Evolutionary conservation across 257 asterid genomes (phyloP), one percentile per base, ranked within the genome.

Genomic region (Solanum arcanum): DNA sequence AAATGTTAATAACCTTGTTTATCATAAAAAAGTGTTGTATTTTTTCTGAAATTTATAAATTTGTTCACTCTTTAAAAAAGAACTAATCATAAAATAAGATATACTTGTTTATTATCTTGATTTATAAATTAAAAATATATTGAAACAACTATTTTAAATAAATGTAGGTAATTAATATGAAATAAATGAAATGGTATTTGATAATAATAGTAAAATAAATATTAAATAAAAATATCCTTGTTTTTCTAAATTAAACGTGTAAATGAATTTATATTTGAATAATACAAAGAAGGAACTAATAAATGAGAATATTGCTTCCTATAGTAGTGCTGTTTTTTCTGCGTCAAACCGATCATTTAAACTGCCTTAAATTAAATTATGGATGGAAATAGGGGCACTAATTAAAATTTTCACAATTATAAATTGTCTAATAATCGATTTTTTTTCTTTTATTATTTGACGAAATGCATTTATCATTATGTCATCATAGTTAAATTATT

Each of bases 381-480:
- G 37, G 20, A 29, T 69, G 20, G 20, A 12, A 20, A 59, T 59
- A 52, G 70, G 31, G 27, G 70, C 70, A 69, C 18, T 31, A 69
- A 25, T 69, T 31, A 15, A 15, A 9, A 14, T 69, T 42, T 42
- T 76, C 37, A 76, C 37, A 44, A 25, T 18, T 56, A 56, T 9
- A 56, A 56, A 56, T 46, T n/a, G 25, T 44, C 5, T 46, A 6
- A 46, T 25, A 44, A 35, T 44, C 9, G 15, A 77, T 9, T 23
- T 33, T 23, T 33, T 33, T 4, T 33, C 5, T 33, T 35, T 37
- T 37, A 37, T 6, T 37, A 37, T 37, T 37, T 37, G 7, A 37
- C 1, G 0, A 37, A 37, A 37, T 0, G 7, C 0, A 5, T 37
- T 37, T 37, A 37, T 37, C 0, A 5, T 6, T 37, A 37, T 37